Evolutionary conservation across 2,329 filamentous ascomycete species (phyloP).

Genomic region (Chrysosporium queenslandicum): DNA sequence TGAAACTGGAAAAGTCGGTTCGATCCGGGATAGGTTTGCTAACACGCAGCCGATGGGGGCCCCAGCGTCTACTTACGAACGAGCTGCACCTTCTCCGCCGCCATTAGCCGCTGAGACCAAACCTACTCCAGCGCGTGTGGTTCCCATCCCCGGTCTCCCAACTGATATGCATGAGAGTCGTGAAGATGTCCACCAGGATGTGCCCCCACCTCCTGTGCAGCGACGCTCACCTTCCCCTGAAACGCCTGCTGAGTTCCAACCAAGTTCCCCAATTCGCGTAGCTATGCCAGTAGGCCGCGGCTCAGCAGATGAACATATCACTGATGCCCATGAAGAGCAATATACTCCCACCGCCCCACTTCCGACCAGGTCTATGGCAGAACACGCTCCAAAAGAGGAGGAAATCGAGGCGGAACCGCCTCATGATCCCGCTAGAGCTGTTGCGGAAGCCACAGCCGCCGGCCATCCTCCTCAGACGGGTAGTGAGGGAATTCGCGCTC

Average conservation of each 20-base stretch:
- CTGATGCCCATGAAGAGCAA: constrained; percentile 36
- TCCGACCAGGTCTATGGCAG: constrained; percentile 53
- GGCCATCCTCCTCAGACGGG: constrained; percentile 31
- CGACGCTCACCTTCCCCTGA: constrained; percentile 38
- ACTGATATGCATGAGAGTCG: constrained; percentile 47
- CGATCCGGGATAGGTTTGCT: constrained; percentile 74
- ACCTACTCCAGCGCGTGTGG: constrained; percentile 55
- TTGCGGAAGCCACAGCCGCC: constrained; percentile 47
- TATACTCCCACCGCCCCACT: constrained; percentile 39
- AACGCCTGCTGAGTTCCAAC: constrained; percentile 41
- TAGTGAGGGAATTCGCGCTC: constrained; percentile 56
- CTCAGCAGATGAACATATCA: constrained; percentile 36
- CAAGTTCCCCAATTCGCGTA: constrained; percentile 69
- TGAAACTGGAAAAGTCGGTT: constrained; percentile 56
- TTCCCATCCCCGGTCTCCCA: constrained; percentile 69
- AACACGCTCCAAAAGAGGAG: constrained; percentile 53
- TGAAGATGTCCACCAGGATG: constrained; percentile 27
- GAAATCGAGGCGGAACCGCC: constrained; percentile 55
- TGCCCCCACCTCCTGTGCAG: constrained; percentile 35
- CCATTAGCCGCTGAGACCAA: constrained; percentile 59
- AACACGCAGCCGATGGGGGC: constrained; percentile 58
- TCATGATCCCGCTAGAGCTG: constrained; percentile 52
- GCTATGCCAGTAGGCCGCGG: constrained; percentile 72
- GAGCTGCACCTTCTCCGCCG: constrained; percentile 45
- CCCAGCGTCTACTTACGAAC: constrained; percentile 26